These are phyloP conservation scores for Ajuga reptans DNA, from an alignment of 305 asterid species.

Conservation along the genomic window DNA sequence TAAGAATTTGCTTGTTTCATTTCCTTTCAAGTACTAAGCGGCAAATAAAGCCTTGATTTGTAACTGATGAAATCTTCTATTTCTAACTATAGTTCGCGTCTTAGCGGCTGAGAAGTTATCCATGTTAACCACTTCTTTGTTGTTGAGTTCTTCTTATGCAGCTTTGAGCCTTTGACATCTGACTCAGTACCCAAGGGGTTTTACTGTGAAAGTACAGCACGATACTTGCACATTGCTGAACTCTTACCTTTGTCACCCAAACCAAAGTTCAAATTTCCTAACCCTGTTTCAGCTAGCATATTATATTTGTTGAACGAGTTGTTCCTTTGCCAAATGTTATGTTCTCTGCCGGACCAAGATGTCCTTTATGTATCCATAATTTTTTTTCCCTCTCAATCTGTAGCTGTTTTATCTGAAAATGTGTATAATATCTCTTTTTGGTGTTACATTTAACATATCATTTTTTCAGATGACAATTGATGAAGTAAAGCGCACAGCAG, in stretches of 20 bases:
- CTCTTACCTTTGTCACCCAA: neutral
- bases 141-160: neutral
- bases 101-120: neutral
- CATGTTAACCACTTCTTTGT: neutral
- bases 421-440: slow-evolving; percentile 2
- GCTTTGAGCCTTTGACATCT: neutral
- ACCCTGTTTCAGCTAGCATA: neutral
- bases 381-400: neutral
- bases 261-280: slow-evolving; percentile 6
- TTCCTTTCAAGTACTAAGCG: neutral
- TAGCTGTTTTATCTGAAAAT: neutral
- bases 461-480: slow-evolving; percentile 67
- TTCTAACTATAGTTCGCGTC: neutral
- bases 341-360: neutral
- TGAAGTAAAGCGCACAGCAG: slow-evolving; percentile 92
- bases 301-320: neutral
- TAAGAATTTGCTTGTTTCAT: neutral
- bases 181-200: neutral
- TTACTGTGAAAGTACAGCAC: neutral
- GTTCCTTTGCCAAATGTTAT: neutral
- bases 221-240: neutral
- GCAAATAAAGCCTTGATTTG: neutral
- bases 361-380: neutral
- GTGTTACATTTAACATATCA: slow-evolving; percentile 20
- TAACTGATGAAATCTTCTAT: neutral